These are phyloP conservation scores for Boletales sp. DNA, from an alignment of 768 basidiomycete genomes.

Conservation along the genomic window DNA sequence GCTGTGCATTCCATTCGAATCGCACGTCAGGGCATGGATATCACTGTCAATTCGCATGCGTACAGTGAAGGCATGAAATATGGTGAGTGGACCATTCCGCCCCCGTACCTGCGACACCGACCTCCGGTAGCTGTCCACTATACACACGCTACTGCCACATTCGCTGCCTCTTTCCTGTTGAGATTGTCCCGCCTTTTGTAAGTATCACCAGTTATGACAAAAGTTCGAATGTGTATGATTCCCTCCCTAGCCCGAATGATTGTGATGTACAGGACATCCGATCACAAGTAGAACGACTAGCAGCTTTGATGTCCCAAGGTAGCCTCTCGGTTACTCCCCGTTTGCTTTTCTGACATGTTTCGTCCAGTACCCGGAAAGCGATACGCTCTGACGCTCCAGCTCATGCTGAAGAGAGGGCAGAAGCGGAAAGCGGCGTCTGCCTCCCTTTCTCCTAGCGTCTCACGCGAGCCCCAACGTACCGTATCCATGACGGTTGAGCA, in stretches of 20 bases:
- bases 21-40: conserved; percentile 75
- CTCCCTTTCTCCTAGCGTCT: conserved; percentile 58
- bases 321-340: conserved; percentile 22
- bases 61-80: conserved; percentile 94
- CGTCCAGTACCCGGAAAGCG: conserved; percentile 82
- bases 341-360: conserved; percentile 7
- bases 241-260: conserved; percentile 65
- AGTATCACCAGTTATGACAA: conserved; percentile 26
- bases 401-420: conserved; percentile 80
- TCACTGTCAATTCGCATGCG: conserved; percentile 77
- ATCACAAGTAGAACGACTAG: conserved; percentile 73
- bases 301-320: conserved; percentile 77
- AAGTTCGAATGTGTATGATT: background rate
- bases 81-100: conserved; percentile 42
- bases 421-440: conserved; percentile 53
- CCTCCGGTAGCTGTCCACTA: conserved; percentile 69
- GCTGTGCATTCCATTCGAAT: conserved; percentile 82
- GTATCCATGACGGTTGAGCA: conserved; percentile 46
- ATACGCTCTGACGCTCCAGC: conserved; percentile 84
- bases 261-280: conserved; percentile 75
- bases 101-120: conserved; percentile 3
- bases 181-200: conserved; percentile 86
- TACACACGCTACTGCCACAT: conserved; percentile 90
- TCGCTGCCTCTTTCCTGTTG: conserved; percentile 86
- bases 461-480: conserved; percentile 52